Evolutionary conservation across 352 stramenopile species (phyloP).

Genomic region (Plasmopara halstedii): DNA sequence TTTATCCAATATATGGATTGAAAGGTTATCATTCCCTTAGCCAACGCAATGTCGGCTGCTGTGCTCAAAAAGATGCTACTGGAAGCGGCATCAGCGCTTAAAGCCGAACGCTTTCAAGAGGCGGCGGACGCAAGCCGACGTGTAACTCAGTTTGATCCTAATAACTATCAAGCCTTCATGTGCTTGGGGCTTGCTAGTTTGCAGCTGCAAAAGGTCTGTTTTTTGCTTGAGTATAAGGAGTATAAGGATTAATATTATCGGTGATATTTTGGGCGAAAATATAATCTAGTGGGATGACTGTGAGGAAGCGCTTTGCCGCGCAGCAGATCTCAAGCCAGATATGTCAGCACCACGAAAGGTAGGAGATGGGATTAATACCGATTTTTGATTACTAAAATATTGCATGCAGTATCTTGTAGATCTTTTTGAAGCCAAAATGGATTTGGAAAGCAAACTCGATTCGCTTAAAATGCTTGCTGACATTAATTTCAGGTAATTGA

Average conservation of each 20-base stretch:
- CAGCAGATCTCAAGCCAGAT: constrained; percentile 61
- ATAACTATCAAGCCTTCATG: constrained; percentile 80
- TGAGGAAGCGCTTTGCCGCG: constrained; percentile 58
- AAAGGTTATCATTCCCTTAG: background rate
- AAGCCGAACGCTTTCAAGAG: constrained; percentile 67
- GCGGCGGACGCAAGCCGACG: constrained; percentile 55
- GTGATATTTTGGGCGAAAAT: background rate
- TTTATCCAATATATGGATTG: background rate
- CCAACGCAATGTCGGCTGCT: constrained; percentile 60
- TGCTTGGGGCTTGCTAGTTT: constrained; percentile 72
- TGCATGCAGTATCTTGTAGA: constrained; percentile 61
- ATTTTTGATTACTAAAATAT: constrained; percentile 1
- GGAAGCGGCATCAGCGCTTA: constrained; percentile 58
- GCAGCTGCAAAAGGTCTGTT: constrained; percentile 53
- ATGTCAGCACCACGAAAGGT: constrained; percentile 80
- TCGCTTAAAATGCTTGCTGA: constrained; percentile 63
- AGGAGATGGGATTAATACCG: background rate
- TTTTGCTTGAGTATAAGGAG: too few relatives aligned
- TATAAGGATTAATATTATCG: background rate
- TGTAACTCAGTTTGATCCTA: constrained; percentile 69
- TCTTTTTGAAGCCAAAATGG: constrained; percentile 45
- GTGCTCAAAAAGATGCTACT: constrained; percentile 76
- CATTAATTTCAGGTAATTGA: constrained; percentile 52
- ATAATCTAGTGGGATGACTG: constrained; percentile 51
- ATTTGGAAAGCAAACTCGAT: constrained; percentile 54